Conservation (phyloP, 2,329 filamentous ascomycete species). For the Dryadomyces quercus-mongolicae region DNA sequence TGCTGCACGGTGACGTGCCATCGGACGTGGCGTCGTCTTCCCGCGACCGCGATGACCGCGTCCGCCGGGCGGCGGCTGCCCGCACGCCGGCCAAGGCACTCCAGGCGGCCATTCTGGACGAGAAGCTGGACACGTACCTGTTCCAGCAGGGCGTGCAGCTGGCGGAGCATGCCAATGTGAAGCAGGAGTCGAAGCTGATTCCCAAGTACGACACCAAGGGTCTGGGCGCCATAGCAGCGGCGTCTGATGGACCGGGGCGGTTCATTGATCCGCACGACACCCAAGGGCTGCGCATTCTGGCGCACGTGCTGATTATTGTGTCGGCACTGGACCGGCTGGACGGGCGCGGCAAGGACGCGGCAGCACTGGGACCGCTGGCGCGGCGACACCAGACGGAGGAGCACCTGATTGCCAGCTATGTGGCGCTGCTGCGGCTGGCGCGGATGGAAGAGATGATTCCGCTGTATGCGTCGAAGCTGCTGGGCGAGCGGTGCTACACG, state of each 20-base stretch:
- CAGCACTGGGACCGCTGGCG: slow-evolving; percentile 25
- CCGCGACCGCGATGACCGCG: slow-evolving; percentile 5
- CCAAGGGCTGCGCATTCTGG: slow-evolving; percentile 54
- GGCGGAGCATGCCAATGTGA: slow-evolving; percentile 29
- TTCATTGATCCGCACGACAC: slow-evolving; percentile 45
- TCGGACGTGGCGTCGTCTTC: background rate
- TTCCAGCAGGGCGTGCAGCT: slow-evolving; percentile 45
- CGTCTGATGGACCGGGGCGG: background rate
- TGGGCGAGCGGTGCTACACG: slow-evolving; percentile 49
- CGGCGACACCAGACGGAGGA: slow-evolving; percentile 41
- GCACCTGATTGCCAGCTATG: slow-evolving; percentile 70
- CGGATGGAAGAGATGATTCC: slow-evolving; percentile 71
- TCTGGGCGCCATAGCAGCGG: slow-evolving; percentile 14
- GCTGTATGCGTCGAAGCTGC: slow-evolving; percentile 74
- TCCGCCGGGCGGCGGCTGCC: background rate
- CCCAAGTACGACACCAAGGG: slow-evolving; percentile 22
- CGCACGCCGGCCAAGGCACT: slow-evolving; percentile 58
- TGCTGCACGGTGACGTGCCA: slow-evolving; percentile 11
- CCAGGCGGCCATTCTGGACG: slow-evolving; percentile 62
- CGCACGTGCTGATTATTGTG: slow-evolving; percentile 53
- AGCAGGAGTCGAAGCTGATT: slow-evolving; percentile 28
- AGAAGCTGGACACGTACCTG: slow-evolving; percentile 44
- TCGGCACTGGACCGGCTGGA: slow-evolving; percentile 48
- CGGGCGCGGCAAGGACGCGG: slow-evolving; percentile 14
- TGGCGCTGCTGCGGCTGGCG: slow-evolving; percentile 62